Percentiles rank a stretch among this genome's conserved stretches.
These are phyloP conservation scores for Diversispora epigaea DNA, from an alignment of 192 early-diverging fungal species.

Conservation along the genomic window DNA sequence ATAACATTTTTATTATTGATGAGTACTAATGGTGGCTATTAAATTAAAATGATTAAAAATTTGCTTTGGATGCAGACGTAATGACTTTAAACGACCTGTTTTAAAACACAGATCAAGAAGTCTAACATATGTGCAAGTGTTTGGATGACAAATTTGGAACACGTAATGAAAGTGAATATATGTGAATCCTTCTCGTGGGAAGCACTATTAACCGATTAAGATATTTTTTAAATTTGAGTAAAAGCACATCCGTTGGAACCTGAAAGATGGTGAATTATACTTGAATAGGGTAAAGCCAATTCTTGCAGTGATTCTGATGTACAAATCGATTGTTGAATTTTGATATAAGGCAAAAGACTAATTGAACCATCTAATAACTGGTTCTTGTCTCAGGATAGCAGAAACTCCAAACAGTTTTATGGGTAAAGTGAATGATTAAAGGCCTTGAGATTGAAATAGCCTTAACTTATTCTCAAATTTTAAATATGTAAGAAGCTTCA, in stretches of 20 bases:
- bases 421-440: slow-evolving; percentile 84
- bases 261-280: too few species aligned
- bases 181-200: too few species aligned
- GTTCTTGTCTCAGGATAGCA: slow-evolving; percentile 79
- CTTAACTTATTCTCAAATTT: slow-evolving; percentile 84
- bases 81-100: slow-evolving; percentile 71
- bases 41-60: slow-evolving; percentile 31
- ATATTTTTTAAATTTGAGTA: slow-evolving; percentile 55
- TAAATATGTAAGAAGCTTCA: too few species aligned
- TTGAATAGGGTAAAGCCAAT: slow-evolving; percentile 81
- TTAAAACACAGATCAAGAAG: slow-evolving; percentile 85
- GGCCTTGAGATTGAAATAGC: slow-evolving; percentile 43
- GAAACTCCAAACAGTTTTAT: slow-evolving; percentile 63
- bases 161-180: slow-evolving; percentile 61
- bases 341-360: slow-evolving; percentile 80
- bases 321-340: slow-evolving; percentile 79
- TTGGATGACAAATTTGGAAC: too few species aligned
- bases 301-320: too few species aligned
- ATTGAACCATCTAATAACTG: slow-evolving; percentile 84
- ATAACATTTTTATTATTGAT: too few species aligned
- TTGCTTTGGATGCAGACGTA: slow-evolving; percentile 61
- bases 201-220: too few species aligned
- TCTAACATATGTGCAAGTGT: slow-evolving; percentile 77
- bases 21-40: not conserved
- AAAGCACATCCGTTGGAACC: slow-evolving; percentile 74